Evolutionary conservation across 768 basidiomycete species (phyloP).

Genomic region (Cyathus striatus): DNA sequence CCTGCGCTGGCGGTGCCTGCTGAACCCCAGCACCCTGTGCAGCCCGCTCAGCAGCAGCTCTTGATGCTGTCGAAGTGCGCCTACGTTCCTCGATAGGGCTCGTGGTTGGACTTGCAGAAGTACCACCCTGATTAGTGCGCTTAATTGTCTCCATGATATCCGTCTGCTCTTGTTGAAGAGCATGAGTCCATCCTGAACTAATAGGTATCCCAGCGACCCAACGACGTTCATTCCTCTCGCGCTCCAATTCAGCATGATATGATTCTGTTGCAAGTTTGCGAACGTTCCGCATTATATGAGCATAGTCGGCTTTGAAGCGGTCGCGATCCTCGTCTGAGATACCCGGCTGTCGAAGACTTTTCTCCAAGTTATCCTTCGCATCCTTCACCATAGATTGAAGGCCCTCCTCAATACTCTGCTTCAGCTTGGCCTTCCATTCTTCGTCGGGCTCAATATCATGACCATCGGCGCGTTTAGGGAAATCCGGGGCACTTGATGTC

Average conservation of each 20-base stretch:
- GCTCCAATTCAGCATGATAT: slow-evolving; percentile 36
- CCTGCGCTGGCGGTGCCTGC: too few species aligned
- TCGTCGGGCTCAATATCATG: slow-evolving; percentile 47
- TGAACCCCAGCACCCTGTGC: too few species aligned
- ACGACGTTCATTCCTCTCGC: slow-evolving; percentile 45
- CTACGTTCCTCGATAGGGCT: slow-evolving; percentile 12
- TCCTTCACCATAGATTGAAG: slow-evolving; percentile 46
- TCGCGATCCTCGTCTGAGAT: slow-evolving; percentile 23
- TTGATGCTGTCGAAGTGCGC: slow-evolving; percentile 1
- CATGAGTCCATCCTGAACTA: slow-evolving; percentile 19
- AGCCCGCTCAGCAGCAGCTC: too few species aligned
- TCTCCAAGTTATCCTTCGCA: slow-evolving; percentile 53
- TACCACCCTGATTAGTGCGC: slow-evolving; percentile 18
- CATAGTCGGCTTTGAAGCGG: slow-evolving; percentile 31
- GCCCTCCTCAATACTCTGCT: slow-evolving; percentile 43
- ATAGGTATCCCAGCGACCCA: slow-evolving; percentile 37
- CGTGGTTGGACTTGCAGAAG: slow-evolving; percentile 2
- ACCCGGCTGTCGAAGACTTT: slow-evolving; percentile 41
- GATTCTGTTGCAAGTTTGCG: slow-evolving; percentile 39
- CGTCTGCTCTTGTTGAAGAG: slow-evolving; percentile 29
- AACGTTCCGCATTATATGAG: slow-evolving; percentile 36
- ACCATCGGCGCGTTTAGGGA: slow-evolving; percentile 15
- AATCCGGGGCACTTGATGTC: slow-evolving; percentile 13
- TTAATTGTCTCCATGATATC: slow-evolving; percentile 46
- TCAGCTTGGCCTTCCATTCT: slow-evolving; percentile 45